These are phyloP conservation scores for Conticribra guillardii DNA, from an alignment of 108 stramenopile genomes.

Conservation along the genomic window DNA sequence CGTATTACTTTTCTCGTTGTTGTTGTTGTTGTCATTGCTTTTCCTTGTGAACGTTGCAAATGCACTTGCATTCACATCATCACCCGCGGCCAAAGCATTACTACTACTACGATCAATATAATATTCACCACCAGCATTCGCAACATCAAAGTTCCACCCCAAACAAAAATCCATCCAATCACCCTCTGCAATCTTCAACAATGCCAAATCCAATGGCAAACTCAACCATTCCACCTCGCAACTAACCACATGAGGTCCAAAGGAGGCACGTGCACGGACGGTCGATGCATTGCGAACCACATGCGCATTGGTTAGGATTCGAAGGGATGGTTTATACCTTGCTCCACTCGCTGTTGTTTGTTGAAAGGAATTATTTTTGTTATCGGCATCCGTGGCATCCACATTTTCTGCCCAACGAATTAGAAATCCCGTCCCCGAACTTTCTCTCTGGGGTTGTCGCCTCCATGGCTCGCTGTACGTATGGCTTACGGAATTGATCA, in stretches of 20 bases:
- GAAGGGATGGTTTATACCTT: slow-evolving; percentile 5
- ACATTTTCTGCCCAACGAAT: slow-evolving; percentile 19
- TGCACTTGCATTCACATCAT: too few species aligned
- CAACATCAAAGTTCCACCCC: slow-evolving; percentile 30
- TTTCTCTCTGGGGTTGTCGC: slow-evolving; percentile 23
- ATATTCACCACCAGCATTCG: background rate
- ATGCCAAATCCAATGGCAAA: slow-evolving; percentile 54
- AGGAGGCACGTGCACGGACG: slow-evolving; percentile 53
- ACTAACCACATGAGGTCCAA: slow-evolving; percentile 42
- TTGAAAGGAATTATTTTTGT: too few species aligned
- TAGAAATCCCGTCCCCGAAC: slow-evolving; percentile 40
- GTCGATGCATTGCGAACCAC: slow-evolving; percentile 60
- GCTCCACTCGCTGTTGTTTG: too few species aligned
- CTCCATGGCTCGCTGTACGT: slow-evolving; percentile 51
- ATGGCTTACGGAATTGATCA: slow-evolving; percentile 27
- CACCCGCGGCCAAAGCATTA: too few species aligned
- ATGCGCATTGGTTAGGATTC: slow-evolving; percentile 78
- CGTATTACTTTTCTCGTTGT: background rate
- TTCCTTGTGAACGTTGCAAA: too few species aligned
- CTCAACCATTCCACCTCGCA: slow-evolving; percentile 53
- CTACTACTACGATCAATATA: background rate
- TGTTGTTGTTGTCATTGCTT: slow-evolving; percentile 1
- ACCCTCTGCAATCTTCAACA: slow-evolving; percentile 42
- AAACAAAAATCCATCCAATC: slow-evolving; percentile 48
- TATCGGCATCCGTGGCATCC: slow-evolving; percentile 11